phyloP scores from a whole-genome alignment of 2,329 filamentous ascomycete genomes.

The Ophiognomonia clavigignenti-juglandacearum region DNA sequence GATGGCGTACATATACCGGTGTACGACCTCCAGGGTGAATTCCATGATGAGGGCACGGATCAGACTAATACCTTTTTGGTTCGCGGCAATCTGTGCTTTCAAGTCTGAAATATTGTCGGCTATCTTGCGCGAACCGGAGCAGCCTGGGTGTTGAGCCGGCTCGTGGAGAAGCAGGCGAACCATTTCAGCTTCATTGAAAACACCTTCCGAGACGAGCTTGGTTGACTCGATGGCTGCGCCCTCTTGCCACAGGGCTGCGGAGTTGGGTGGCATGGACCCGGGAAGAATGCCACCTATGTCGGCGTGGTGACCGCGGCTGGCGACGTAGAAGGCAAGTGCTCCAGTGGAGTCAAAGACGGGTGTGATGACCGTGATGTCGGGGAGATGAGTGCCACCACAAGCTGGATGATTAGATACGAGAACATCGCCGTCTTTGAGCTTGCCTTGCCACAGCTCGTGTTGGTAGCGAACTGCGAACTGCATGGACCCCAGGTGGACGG shows the following conservation, averaged over 20 bases:
- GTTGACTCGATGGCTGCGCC: constrained; percentile 53
- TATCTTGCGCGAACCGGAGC: constrained; percentile 62
- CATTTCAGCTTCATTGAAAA: constrained; percentile 67
- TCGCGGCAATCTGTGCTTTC: constrained; percentile 71
- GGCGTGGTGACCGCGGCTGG: constrained; percentile 59
- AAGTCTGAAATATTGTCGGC: constrained; percentile 71
- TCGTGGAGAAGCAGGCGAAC: constrained; percentile 61
- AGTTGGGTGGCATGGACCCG: constrained; percentile 70
- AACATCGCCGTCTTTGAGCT: constrained; percentile 30
- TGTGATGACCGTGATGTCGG: constrained; percentile 33
- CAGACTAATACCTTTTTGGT: constrained; percentile 69
- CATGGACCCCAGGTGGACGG: constrained; percentile 74
- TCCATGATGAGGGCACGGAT: constrained; percentile 68
- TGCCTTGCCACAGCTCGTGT: constrained; percentile 60
- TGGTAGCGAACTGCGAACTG: constrained; percentile 70
- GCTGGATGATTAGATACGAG: constrained; percentile 31
- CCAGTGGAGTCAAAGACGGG: constrained; percentile 38
- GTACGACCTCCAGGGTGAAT: constrained; percentile 66
- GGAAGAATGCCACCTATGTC: constrained; percentile 58
- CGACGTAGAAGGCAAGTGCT: constrained; percentile 39
- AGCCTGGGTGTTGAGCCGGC: constrained; percentile 63
- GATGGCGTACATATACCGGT: constrained; percentile 75
- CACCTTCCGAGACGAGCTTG: constrained; percentile 62
- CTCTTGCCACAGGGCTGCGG: constrained; percentile 54
- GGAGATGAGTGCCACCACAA: constrained; percentile 33